A percentile compares a stretch with the other conserved stretches of the same genome.
These are phyloP conservation scores for Amyloporia xantha DNA, from an alignment of 768 basidiomycete species.

Conservation along the genomic window DNA sequence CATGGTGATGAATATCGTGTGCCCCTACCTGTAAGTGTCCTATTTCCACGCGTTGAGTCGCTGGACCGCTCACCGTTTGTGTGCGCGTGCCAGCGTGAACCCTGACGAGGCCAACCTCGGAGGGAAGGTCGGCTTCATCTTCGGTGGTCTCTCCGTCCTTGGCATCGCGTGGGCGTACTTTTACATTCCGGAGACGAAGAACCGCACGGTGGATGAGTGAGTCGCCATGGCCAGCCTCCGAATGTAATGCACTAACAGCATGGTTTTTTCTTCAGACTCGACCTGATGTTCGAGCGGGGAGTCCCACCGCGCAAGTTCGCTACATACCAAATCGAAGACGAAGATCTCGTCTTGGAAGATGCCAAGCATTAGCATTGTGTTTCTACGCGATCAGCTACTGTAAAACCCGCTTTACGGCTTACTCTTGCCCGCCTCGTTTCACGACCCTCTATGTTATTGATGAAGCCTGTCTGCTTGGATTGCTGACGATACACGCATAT, in stretches of 20 bases:
- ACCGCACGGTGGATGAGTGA: constrained; percentile 5
- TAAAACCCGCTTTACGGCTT: too few species aligned
- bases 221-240: neutral
- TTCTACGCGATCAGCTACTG: too few species aligned
- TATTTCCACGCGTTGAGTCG: neutral
- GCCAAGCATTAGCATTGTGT: neutral
- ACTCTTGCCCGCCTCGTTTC: too few species aligned
- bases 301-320: constrained; percentile 2
- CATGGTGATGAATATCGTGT: constrained; percentile 5
- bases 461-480: too few species aligned
- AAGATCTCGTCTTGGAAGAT: neutral
- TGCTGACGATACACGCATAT: too few species aligned
- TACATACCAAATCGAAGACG: neutral
- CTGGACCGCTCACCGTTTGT: neutral
- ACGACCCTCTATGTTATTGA: too few species aligned
- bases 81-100: constrained; percentile 2
- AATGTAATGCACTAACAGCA: too few species aligned
- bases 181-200: constrained; percentile 5
- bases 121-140: constrained; percentile 7
- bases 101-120: constrained; percentile 7
- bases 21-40: constrained; percentile 4
- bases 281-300: constrained; percentile 2
- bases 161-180: constrained; percentile 1
- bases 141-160: constrained; percentile 1
- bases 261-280: too few species aligned